These are phyloP conservation scores for Eutrema heterophyllum DNA, from an alignment of 345 rosid species.

Conservation along the genomic window DNA sequence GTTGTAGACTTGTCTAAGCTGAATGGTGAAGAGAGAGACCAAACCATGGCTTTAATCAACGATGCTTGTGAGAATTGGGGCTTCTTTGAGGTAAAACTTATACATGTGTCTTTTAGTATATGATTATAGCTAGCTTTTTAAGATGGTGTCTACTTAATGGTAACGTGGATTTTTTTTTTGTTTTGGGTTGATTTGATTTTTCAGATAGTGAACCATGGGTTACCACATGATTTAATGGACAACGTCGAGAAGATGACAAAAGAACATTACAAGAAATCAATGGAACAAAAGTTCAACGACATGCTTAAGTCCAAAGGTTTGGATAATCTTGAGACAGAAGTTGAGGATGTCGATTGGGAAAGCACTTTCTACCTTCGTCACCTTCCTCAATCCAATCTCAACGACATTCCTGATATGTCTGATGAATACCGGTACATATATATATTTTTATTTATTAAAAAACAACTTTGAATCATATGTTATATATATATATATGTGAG, in stretches of 20 bases:
- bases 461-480: neutral
- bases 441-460: neutral
- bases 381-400: slow-evolving; percentile 56
- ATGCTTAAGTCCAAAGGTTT: slow-evolving; percentile 61
- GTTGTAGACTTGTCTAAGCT: slow-evolving; percentile 64
- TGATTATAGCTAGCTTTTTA: neutral
- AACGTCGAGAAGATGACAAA: slow-evolving; percentile 64
- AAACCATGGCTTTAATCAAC: slow-evolving; percentile 65
- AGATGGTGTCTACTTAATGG: neutral
- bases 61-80: slow-evolving; percentile 99
- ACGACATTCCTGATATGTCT: slow-evolving; percentile 53
- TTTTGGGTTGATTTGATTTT: neutral
- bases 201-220: slow-evolving; percentile 75
- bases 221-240: slow-evolving; percentile 64
- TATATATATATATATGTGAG: neutral
- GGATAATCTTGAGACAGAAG: slow-evolving; percentile 47
- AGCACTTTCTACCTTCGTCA: slow-evolving; percentile 76
- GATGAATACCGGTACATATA: slow-evolving; percentile 45
- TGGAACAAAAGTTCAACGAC: slow-evolving; percentile 66
- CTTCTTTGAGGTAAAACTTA: slow-evolving; percentile 71
- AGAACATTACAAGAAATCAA: slow-evolving; percentile 57
- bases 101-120: neutral
- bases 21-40: slow-evolving; percentile 57
- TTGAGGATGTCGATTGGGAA: slow-evolving; percentile 80
- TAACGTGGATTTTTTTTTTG: neutral